These are phyloP conservation scores for Prunus padus DNA, from an alignment of 306 rosid species.

Conservation along the genomic window DNA sequence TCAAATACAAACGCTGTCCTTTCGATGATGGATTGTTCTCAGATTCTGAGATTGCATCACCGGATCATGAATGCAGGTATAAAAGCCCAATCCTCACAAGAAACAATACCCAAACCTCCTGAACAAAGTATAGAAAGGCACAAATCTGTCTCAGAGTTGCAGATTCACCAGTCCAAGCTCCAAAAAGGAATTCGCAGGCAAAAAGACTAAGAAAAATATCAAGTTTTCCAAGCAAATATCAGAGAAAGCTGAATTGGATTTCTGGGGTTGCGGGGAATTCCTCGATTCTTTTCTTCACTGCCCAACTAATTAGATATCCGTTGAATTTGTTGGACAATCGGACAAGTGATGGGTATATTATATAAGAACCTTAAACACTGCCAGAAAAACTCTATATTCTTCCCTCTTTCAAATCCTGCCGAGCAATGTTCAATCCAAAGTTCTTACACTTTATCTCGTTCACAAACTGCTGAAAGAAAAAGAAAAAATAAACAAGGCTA, in stretches of 20 bases:
- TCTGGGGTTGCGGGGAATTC: neutral
- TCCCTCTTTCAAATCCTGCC: neutral
- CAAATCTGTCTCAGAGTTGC: neutral
- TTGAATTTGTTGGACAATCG: neutral
- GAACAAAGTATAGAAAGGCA: neutral
- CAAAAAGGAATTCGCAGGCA: neutral
- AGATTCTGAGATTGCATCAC: conserved; percentile 5
- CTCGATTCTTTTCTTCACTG: neutral
- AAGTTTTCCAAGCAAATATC: neutral
- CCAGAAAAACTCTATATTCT: neutral
- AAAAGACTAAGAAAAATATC: neutral
- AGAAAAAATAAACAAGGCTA: neutral
- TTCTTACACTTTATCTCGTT: neutral
- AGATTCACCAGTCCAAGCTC: neutral
- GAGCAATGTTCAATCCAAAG: neutral
- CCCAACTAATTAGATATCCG: neutral
- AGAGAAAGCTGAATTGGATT: neutral
- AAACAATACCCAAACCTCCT: neutral
- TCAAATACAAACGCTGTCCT: neutral
- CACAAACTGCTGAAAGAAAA: neutral
- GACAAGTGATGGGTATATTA: neutral
- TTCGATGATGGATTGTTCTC: neutral
- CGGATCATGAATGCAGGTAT: neutral
- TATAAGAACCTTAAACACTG: neutral
- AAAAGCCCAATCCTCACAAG: neutral